Percentiles rank a stretch among this genome's conserved stretches.
These are phyloP conservation scores for Phytophthora sojae DNA, from an alignment of 352 stramenopile species.

Conservation along the genomic window DNA sequence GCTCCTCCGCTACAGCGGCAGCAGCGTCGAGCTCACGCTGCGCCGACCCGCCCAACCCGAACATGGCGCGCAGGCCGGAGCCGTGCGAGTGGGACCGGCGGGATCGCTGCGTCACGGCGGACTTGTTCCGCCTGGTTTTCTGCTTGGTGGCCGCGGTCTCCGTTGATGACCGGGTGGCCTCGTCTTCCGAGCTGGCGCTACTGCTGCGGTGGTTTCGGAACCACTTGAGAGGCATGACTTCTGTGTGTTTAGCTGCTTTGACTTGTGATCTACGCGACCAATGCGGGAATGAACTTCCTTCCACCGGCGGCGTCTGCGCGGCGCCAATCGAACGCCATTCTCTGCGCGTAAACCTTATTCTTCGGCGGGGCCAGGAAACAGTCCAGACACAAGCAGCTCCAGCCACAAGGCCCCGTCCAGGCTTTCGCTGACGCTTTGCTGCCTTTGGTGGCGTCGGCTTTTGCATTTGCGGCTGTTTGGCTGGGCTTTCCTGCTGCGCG, in stretches of 20 bases:
- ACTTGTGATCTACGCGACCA: slow-evolving; percentile 21
- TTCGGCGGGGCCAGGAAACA: slow-evolving; percentile 17
- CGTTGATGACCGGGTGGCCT: slow-evolving; percentile 6
- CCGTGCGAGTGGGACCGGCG: slow-evolving; percentile 31
- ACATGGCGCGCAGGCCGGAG: slow-evolving; percentile 16
- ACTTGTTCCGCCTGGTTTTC: slow-evolving; percentile 23
- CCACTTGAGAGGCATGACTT: slow-evolving; percentile 38
- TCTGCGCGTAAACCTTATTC: slow-evolving; percentile 26
- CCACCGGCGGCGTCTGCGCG: slow-evolving; percentile 3
- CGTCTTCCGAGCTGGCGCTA: slow-evolving; percentile 18
- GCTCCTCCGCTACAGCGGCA: slow-evolving; percentile 18
- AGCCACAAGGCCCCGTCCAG: slow-evolving; percentile 20
- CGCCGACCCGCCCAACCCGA: slow-evolving; percentile 13
- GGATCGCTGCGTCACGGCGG: not conserved
- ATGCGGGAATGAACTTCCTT: slow-evolving; percentile 23
- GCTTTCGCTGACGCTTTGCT: slow-evolving; percentile 11
- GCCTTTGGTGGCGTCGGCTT: slow-evolving; percentile 23
- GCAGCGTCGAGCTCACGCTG: slow-evolving; percentile 22
- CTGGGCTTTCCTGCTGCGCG: slow-evolving; percentile 6
- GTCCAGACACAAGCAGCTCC: slow-evolving; percentile 17
- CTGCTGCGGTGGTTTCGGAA: slow-evolving; percentile 27
- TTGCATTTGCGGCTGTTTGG: slow-evolving; percentile 27
- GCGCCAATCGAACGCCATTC: slow-evolving; percentile 25
- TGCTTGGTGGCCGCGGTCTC: slow-evolving; percentile 16
- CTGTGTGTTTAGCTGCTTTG: slow-evolving; percentile 1